A percentile compares a stretch with the other conserved stretches of the same genome.
phyloP scores from a whole-genome alignment of 306 rosid genomes.

The Trifolium dubium region DNA sequence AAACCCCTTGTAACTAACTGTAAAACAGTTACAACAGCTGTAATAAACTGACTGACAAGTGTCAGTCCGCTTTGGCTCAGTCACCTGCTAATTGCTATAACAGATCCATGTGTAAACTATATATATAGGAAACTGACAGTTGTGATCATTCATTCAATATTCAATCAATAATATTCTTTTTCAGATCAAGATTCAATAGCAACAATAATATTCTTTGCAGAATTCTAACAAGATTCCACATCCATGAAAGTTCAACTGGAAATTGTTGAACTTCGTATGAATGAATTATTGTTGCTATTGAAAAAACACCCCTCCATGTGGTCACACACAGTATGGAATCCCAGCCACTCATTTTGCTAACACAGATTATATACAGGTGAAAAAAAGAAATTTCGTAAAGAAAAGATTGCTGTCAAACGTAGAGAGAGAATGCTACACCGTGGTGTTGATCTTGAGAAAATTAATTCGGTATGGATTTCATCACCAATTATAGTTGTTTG shows the following conservation, averaged over 20 bases:
- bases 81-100: too few relatives aligned
- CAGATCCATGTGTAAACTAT: too few relatives aligned
- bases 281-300: not conserved
- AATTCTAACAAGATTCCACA: not conserved
- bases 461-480: slow-evolving; percentile 63
- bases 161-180: too few relatives aligned
- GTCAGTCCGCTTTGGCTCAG: too few relatives aligned
- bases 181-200: too few relatives aligned
- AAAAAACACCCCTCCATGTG: not conserved
- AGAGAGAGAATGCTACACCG: slow-evolving; percentile 73
- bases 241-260: slow-evolving; percentile 29
- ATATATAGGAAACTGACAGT: too few relatives aligned
- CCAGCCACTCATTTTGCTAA: slow-evolving; percentile 30
- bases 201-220: too few relatives aligned
- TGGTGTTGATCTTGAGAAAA: slow-evolving; percentile 81
- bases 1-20: too few relatives aligned
- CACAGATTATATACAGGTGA: slow-evolving; percentile 56
- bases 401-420: slow-evolving; percentile 69
- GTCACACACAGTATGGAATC: slow-evolving; percentile 6
- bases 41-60: too few relatives aligned
- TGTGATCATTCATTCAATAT: too few relatives aligned
- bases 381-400: slow-evolving; percentile 82
- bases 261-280: slow-evolving; percentile 19
- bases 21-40: too few relatives aligned
- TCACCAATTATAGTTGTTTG: slow-evolving; percentile 19